These are phyloP conservation scores for Cairneyella variabilis DNA, from an alignment of 495 filamentous ascomycete species.

Conservation along the genomic window DNA sequence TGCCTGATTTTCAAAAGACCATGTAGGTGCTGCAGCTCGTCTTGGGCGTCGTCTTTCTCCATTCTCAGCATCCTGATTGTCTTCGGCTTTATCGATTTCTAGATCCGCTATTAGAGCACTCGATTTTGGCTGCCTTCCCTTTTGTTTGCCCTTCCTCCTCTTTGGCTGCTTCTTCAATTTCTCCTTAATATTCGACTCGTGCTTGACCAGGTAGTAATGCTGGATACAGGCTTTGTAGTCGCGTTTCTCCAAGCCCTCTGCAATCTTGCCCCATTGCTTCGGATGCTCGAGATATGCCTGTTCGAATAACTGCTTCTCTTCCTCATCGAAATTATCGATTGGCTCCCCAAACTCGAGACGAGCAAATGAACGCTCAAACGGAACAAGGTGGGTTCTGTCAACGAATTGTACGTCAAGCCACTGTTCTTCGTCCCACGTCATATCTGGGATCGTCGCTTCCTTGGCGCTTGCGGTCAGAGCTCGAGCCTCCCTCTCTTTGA, in stretches of 20 bases:
- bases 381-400: conserved; percentile 69
- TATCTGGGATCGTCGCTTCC: conserved; percentile 80
- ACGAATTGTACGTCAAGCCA: conserved; percentile 50
- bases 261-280: conserved; percentile 91
- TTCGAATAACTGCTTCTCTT: conserved; percentile 75
- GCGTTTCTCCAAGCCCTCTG: conserved; percentile 64
- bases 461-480: conserved; percentile 73
- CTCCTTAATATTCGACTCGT: conserved; percentile 80
- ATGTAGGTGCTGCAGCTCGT: conserved; percentile 51
- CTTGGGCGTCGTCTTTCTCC: conserved; percentile 45
- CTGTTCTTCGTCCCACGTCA: conserved; percentile 49
- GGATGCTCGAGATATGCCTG: conserved; percentile 74
- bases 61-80: conserved; percentile 46
- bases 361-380: conserved; percentile 59
- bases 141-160: conserved; percentile 47
- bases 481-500: conserved; percentile 62
- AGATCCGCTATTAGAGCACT: conserved; percentile 75
- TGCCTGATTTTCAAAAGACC: conserved; percentile 39
- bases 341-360: conserved; percentile 72
- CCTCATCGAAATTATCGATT: conserved; percentile 75
- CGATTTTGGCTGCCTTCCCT: conserved; percentile 59
- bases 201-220: conserved; percentile 95
- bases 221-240: conserved; percentile 84
- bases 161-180: conserved; percentile 71
- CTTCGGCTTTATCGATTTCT: conserved; percentile 52